Conservation (phyloP, 2,329 filamentous ascomycete species). For the Chaetomium strumarium region DNA sequence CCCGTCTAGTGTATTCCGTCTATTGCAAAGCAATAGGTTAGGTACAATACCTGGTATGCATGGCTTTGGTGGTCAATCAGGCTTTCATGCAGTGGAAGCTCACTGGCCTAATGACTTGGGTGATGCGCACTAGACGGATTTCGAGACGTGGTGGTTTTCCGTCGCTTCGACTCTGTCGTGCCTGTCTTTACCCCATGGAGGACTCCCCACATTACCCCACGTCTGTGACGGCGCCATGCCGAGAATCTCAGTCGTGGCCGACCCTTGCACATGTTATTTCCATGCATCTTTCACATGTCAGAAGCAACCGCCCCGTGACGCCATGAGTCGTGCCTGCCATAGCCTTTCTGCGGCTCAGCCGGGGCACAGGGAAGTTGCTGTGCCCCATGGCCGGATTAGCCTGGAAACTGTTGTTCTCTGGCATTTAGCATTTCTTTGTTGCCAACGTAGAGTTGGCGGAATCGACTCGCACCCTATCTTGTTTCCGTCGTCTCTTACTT, state of each 20-base stretch:
- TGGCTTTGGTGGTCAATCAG: too few relatives aligned
- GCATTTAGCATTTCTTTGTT: background rate
- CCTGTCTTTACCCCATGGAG: too few relatives aligned
- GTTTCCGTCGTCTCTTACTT: background rate
- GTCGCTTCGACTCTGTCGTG: too few relatives aligned
- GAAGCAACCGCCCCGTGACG: conserved; percentile 15
- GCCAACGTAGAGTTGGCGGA: too few relatives aligned
- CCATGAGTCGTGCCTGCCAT: conserved; percentile 20
- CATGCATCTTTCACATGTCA: conserved; percentile 19
- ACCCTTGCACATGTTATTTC: background rate
- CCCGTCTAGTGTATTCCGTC: too few relatives aligned
- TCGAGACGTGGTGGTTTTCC: too few relatives aligned
- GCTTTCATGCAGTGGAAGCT: too few relatives aligned
- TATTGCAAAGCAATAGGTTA: too few relatives aligned
- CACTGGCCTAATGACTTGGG: too few relatives aligned
- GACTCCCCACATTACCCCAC: conserved; percentile 7
- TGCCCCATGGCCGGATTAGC: conserved; percentile 14
- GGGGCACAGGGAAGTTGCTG: background rate
- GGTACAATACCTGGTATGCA: too few relatives aligned
- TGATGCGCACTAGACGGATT: too few relatives aligned
- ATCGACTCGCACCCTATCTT: too few relatives aligned
- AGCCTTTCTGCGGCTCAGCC: conserved; percentile 4
- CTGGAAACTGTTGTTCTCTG: background rate
- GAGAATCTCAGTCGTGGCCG: background rate
- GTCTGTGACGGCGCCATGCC: background rate